phyloP scores from a whole-genome alignment of 306 rosid genomes.

The Gynostemma pentaphyllum region DNA sequence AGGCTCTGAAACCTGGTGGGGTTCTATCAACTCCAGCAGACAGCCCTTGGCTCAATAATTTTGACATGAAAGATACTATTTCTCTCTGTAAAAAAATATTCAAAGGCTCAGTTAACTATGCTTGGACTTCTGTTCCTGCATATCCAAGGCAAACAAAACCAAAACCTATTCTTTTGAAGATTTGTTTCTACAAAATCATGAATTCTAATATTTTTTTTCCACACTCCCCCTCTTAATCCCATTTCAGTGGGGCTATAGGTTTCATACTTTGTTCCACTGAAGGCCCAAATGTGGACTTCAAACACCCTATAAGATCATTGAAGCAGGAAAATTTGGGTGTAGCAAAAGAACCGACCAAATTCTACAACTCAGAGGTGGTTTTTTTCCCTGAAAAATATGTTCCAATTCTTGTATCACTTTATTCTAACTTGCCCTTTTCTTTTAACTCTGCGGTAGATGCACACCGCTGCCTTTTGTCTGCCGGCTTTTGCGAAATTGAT shows the following conservation, averaged over 20 bases:
- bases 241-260: constrained; percentile 52
- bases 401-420: too few relatives aligned
- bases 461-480: constrained; percentile 26
- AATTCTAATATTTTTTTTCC: not conserved
- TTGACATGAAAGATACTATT: constrained; percentile 22
- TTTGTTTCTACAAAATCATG: not conserved
- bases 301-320: constrained; percentile 34
- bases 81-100: constrained; percentile 22
- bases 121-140: constrained; percentile 63
- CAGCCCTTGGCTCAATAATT: constrained; percentile 46
- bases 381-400: not conserved
- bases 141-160: constrained; percentile 49
- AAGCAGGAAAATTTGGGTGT: constrained; percentile 26
- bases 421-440: not conserved
- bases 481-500: not conserved
- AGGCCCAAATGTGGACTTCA: constrained; percentile 52
- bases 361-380: constrained; percentile 52
- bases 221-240: not conserved
- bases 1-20: constrained; percentile 48
- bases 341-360: constrained; percentile 38
- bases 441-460: constrained; percentile 20
- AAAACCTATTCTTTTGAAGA: not conserved
- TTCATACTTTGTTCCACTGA: constrained; percentile 62
- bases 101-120: constrained; percentile 57
- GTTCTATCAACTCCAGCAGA: constrained; percentile 55